phyloP scores from a whole-genome alignment of 2,329 filamentous ascomycete species.

The Phyllosticta citrichinensis region DNA sequence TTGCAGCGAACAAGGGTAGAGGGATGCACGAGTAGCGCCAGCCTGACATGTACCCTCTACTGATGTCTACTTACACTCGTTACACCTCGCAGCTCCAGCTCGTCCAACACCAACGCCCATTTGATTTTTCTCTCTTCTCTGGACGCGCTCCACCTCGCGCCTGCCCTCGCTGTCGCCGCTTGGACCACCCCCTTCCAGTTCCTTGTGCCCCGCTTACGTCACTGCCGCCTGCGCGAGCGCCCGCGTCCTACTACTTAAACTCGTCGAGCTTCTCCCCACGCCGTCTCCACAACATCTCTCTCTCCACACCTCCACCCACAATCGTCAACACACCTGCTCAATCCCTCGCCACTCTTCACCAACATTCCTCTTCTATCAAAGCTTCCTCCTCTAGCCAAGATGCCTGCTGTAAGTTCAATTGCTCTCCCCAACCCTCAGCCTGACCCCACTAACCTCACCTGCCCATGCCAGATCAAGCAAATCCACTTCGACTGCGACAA shows the following conservation, averaged over 20 bases:
- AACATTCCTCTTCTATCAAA: not conserved
- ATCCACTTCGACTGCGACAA: slow-evolving; percentile 59
- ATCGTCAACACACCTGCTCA: not conserved
- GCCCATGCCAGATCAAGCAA: slow-evolving; percentile 33
- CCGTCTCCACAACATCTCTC: not conserved
- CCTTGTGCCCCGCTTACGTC: not conserved
- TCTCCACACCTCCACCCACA: not conserved
- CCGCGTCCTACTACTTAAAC: not conserved
- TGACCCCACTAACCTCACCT: not conserved
- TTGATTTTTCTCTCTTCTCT: not conserved
- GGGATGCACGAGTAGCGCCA: not conserved
- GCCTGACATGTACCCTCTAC: not conserved
- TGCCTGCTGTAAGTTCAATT: not conserved
- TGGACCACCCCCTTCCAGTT: not conserved
- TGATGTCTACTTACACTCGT: not conserved
- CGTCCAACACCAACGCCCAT: not conserved
- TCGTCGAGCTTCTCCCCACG: not conserved
- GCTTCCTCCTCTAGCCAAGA: not conserved
- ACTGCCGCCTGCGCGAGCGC: not conserved
- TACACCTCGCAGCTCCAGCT: not conserved
- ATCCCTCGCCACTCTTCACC: not conserved
- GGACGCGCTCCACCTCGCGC: not conserved
- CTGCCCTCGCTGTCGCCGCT: not conserved
- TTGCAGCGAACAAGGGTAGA: not conserved
- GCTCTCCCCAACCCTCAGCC: not conserved